These are phyloP conservation scores for Anaeromyces robustus DNA, from an alignment of 192 early-diverging fungal species.

Conservation along the genomic window DNA sequence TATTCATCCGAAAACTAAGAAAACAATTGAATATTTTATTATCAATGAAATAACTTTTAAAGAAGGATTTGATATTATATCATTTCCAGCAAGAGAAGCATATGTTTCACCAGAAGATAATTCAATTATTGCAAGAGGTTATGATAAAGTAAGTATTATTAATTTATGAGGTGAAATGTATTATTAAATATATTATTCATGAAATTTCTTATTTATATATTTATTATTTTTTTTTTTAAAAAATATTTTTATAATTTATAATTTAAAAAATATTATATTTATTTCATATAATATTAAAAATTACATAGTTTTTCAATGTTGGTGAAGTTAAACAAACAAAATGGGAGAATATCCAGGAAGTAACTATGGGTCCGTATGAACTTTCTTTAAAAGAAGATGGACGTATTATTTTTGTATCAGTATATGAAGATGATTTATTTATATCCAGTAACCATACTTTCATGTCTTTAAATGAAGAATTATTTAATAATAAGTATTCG, in stretches of 20 bases:
- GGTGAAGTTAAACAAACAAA: constrained; percentile 29
- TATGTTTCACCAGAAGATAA: background rate
- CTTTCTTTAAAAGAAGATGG: constrained; percentile 92
- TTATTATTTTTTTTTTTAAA: too few relatives aligned
- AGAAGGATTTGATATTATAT: background rate
- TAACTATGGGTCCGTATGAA: constrained; percentile 76
- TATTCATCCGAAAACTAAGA: background rate
- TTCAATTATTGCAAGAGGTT: background rate
- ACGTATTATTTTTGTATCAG: constrained; percentile 76
- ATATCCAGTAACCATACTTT: constrained; percentile 81
- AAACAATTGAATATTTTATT: background rate
- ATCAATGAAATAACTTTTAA: background rate
- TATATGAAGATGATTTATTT: constrained; percentile 42
- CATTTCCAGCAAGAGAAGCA: background rate
- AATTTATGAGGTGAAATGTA: too few relatives aligned
- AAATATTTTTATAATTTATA: too few relatives aligned
- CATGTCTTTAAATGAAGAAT: constrained; percentile 5
- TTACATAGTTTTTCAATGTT: constrained; percentile 71
- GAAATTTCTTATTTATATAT: too few relatives aligned
- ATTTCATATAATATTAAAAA: too few relatives aligned
- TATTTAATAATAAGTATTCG: background rate
- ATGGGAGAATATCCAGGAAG: constrained; percentile 31
- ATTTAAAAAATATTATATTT: too few relatives aligned
- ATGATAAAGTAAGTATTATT: background rate
- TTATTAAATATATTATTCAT: background rate